phyloP scores from a whole-genome alignment of 139 green algal genomes.

The Tetratostichococcus sp. region DNA sequence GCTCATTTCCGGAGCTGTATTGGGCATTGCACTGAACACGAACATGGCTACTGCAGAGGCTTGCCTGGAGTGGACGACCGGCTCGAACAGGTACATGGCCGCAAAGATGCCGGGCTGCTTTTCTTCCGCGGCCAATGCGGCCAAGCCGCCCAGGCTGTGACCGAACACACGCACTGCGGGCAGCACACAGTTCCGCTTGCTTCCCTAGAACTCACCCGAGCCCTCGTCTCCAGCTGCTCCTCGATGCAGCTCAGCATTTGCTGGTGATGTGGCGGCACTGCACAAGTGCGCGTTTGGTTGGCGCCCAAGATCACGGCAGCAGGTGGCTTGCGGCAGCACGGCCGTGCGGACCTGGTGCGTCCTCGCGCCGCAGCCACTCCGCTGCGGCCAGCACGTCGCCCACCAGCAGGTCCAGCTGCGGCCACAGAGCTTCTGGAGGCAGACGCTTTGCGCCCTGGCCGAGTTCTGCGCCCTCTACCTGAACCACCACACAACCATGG shows the following conservation, averaged over 20 bases:
- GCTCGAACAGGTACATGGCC: slow-evolving; percentile 10
- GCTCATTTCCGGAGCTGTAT: too few species aligned
- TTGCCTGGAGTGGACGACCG: background rate
- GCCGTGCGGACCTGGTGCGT: background rate
- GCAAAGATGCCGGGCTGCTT: background rate
- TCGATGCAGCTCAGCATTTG: background rate
- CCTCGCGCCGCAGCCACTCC: background rate
- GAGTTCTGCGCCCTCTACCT: background rate
- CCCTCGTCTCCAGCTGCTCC: too few species aligned
- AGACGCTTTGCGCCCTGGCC: background rate
- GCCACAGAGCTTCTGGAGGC: background rate
- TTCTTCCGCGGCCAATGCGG: background rate
- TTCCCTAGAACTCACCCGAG: too few species aligned
- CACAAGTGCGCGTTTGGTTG: too few species aligned
- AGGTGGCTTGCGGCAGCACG: too few species aligned
- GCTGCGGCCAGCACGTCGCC: background rate
- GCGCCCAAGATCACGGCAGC: background rate
- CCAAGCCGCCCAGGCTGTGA: background rate
- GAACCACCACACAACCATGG: too few species aligned
- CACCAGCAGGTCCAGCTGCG: background rate
- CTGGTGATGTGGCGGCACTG: too few species aligned
- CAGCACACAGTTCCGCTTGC: background rate
- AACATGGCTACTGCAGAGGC: background rate
- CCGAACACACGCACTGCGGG: background rate
- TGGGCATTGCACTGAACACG: too few species aligned